Conservation (phyloP, 768 basidiomycete genomes). For the Lactifluus hygrophoroides region DNA sequence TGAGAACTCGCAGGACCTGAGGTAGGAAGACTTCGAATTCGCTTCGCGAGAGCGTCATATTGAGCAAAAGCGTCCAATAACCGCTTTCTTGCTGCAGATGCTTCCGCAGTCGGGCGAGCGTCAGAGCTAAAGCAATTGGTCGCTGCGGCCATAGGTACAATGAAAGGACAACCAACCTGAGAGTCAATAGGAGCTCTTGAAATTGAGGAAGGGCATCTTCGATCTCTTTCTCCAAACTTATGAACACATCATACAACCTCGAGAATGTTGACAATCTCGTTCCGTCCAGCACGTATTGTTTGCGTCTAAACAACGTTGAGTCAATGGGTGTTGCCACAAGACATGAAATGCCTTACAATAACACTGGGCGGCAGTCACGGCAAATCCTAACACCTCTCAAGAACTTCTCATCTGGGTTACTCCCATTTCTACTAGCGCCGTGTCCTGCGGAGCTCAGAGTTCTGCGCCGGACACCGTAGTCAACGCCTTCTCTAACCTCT, state of each 20-base stretch:
- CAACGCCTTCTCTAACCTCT: slow-evolving; percentile 75
- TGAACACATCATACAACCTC: slow-evolving; percentile 43
- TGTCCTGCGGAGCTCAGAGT: slow-evolving; percentile 24
- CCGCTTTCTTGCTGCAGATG: slow-evolving; percentile 62
- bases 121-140: slow-evolving; percentile 27
- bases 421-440: slow-evolving; percentile 26
- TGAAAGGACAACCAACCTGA: slow-evolving; percentile 41
- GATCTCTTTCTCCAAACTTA: slow-evolving; percentile 80
- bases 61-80: slow-evolving; percentile 79
- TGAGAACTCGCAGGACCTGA: slow-evolving; percentile 61
- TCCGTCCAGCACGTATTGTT: slow-evolving; percentile 66
- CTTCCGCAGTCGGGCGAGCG: slow-evolving; percentile 57
- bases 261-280: slow-evolving; percentile 2
- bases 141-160: slow-evolving; percentile 23
- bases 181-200: slow-evolving; percentile 69
- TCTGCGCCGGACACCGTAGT: slow-evolving; percentile 66
- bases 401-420: slow-evolving; percentile 69
- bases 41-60: slow-evolving; percentile 84
- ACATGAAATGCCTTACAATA: slow-evolving; percentile 50
- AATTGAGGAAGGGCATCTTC: slow-evolving; percentile 80
- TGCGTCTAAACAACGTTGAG: slow-evolving; percentile 40
- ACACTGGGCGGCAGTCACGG: slow-evolving; percentile 66
- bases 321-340: not conserved
- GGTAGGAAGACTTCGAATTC: slow-evolving; percentile 66
- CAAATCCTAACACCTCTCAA: slow-evolving; percentile 86